These are phyloP conservation scores for Smittium mucronatum DNA, from an alignment of 371 early-diverging fungal genomes.

Conservation along the genomic window DNA sequence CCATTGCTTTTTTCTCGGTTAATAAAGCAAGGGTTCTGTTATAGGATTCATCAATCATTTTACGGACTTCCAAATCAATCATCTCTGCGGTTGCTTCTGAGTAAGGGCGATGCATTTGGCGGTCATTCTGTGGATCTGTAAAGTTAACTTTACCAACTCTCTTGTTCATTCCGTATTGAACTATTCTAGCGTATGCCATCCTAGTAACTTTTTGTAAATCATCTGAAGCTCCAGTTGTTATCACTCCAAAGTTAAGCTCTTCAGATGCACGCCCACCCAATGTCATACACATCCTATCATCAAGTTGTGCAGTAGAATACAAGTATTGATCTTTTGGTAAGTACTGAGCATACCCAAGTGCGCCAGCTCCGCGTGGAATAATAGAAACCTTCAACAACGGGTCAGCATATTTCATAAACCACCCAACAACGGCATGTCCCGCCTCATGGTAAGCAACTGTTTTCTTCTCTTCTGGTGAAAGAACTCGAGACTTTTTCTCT, in stretches of 20 bases:
- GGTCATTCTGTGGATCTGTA: conserved; percentile 45
- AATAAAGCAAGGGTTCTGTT: conserved; percentile 63
- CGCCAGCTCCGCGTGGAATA: conserved; percentile 91
- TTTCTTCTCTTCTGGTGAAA: conserved; percentile 96
- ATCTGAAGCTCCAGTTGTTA: conserved; percentile 84
- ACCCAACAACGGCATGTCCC: conserved; percentile 97
- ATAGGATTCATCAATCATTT: conserved; percentile 69
- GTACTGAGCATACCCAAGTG: conserved; percentile 97
- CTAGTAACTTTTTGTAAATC: conserved; percentile 95
- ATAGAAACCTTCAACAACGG: conserved; percentile 95
- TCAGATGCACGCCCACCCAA: conserved; percentile 93
- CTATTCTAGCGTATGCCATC: conserved; percentile 90
- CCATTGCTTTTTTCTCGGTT: conserved; percentile 62
- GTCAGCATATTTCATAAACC: conserved; percentile 92
- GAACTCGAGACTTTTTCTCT: conserved; percentile 89
- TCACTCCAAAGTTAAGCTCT: conserved; percentile 79
- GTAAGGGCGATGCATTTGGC: conserved; percentile 85
- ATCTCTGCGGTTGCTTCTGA: conserved; percentile 86
- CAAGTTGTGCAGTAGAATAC: conserved; percentile 77
- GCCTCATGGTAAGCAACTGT: conserved; percentile 98
- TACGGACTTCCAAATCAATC: conserved; percentile 89
- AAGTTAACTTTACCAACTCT: conserved; percentile 78
- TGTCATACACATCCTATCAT: conserved; percentile 97
- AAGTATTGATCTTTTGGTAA: conserved; percentile 95
- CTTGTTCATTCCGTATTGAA: conserved; percentile 89